Percentiles rank a stretch among this genome's conserved stretches.
Evolutionary conservation across 2,329 filamentous ascomycete genomes (phyloP).

Genomic region (Fusarium citri): DNA sequence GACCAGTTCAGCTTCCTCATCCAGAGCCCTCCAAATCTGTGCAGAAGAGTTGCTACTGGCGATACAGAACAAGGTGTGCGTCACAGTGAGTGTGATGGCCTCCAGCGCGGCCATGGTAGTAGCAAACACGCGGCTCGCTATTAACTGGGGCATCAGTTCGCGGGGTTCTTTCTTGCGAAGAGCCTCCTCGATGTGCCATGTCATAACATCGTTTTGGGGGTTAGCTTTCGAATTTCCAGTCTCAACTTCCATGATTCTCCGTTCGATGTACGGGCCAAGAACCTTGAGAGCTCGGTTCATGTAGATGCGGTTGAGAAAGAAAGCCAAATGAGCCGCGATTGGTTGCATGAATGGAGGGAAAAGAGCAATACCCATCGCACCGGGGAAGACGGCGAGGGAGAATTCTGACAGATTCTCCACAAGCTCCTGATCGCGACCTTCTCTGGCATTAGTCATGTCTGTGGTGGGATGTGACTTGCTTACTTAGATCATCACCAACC

Average conservation of each 20-base stretch:
- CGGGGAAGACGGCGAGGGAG: background rate
- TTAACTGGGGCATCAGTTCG: background rate
- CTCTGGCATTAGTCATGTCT: fast-evolving
- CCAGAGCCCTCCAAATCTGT: background rate
- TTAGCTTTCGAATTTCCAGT: fast-evolving
- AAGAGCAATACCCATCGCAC: background rate
- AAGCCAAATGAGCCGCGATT: background rate
- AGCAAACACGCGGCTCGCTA: background rate
- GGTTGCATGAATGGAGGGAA: background rate
- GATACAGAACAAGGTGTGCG: background rate
- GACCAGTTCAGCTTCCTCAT: fast-evolving
- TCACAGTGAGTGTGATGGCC: background rate
- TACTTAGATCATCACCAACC: background rate
- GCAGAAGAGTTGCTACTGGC: fast-evolving
- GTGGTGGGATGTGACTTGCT: fast-evolving
- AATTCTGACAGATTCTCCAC: background rate
- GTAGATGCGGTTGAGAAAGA: background rate
- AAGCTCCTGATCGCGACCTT: fast-evolving
- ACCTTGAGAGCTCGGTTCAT: background rate
- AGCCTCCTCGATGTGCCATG: conserved; percentile 6
- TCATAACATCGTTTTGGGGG: background rate
- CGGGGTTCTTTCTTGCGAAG: conserved; percentile 1
- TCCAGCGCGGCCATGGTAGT: background rate
- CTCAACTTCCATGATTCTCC: background rate
- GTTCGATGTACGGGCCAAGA: background rate